Evolutionary conservation across 2,329 filamentous ascomycete genomes (phyloP).

Genomic region (Alternaria sp.): DNA sequence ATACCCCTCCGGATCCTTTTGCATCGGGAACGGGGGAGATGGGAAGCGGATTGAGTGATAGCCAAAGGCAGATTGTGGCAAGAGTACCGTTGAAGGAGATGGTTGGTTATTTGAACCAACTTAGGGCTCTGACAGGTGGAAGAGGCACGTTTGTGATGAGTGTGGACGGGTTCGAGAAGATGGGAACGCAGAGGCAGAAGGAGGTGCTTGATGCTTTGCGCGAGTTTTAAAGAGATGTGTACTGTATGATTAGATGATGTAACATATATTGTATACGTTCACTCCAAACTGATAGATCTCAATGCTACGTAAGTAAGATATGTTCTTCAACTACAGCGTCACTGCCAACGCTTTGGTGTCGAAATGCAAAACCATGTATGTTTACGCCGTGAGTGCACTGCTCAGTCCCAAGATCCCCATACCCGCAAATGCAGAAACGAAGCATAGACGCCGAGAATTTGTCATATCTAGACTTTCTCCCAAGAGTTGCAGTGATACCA

Average conservation of each 20-base stretch:
- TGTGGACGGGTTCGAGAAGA: conserved; percentile 75
- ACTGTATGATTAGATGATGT: background rate
- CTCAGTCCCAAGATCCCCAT: conserved; percentile 90
- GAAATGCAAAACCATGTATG: background rate
- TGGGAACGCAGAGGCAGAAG: conserved; percentile 68
- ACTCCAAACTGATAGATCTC: background rate
- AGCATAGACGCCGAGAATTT: conserved; percentile 79
- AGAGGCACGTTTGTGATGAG: conserved; percentile 80
- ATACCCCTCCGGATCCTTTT: conserved; percentile 89
- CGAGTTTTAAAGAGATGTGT: conserved; percentile 29
- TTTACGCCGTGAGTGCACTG: conserved; percentile 78
- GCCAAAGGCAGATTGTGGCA: conserved; percentile 73
- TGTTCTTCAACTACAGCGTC: background rate
- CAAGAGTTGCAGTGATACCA: conserved; percentile 88
- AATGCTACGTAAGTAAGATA: background rate
- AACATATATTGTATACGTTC: background rate
- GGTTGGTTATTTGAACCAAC: conserved; percentile 90
- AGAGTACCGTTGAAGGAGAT: conserved; percentile 95
- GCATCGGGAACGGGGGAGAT: conserved; percentile 45
- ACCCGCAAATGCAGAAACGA: conserved; percentile 81
- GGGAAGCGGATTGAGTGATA: conserved; percentile 30
- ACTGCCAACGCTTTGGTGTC: background rate
- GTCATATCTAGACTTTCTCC: conserved; percentile 85
- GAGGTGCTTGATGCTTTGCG: conserved; percentile 57
- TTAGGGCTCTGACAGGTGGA: conserved; percentile 88